Conservation (phyloP, 352 stramenopile genomes). For the Globisporangium okanoganense region DNA sequence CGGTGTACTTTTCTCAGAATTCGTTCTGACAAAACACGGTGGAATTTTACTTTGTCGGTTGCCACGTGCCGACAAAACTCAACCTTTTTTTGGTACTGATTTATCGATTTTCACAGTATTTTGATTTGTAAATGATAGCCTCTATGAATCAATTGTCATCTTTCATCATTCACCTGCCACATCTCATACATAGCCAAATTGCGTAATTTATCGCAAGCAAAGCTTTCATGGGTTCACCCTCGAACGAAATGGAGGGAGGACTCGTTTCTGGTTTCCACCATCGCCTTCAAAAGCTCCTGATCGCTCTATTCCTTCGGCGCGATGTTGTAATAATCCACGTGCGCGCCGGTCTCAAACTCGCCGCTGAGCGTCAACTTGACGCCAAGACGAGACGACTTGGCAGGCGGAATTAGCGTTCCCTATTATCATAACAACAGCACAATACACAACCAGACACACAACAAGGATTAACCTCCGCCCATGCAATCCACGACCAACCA, state of each 20-base stretch:
- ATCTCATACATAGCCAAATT: no score
- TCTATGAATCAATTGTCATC: not conserved
- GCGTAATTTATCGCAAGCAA: no score
- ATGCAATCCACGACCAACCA: not conserved
- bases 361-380: constrained; percentile 49
- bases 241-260: no score
- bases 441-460: not conserved
- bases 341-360: constrained; percentile 49
- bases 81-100: constrained; percentile 9
- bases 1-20: no score
- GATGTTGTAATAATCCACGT: constrained; percentile 80
- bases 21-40: not conserved
- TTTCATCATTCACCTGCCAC: no score
- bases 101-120: constrained; percentile 2
- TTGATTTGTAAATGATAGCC: not conserved
- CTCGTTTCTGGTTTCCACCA: no score
- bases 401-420: constrained; percentile 46
- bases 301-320: constrained; percentile 1
- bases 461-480: not conserved
- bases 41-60: not conserved
- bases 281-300: no score
- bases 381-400: constrained; percentile 53
- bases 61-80: no score
- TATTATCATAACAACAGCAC: constrained; percentile 3
- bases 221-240: no score